phyloP scores from a whole-genome alignment of 2,329 filamentous ascomycete species.

The Ambrosiella xylebori region DNA sequence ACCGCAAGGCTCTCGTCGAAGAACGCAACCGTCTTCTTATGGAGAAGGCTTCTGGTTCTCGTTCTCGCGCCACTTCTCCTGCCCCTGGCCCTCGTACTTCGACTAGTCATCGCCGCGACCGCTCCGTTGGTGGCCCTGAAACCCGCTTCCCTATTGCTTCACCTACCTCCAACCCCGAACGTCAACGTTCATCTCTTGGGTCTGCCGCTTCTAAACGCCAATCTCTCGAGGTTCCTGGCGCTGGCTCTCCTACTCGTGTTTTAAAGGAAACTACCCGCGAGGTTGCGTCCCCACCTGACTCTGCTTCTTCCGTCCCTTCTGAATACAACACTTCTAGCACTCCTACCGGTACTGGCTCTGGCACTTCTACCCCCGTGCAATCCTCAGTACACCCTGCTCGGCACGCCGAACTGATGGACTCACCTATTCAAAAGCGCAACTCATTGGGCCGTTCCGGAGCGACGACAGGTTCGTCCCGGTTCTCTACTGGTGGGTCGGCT shows the following conservation, averaged over 20 bases:
- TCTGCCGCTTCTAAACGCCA: constrained; percentile 40
- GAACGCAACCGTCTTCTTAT: constrained; percentile 74
- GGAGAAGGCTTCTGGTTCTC: constrained; percentile 42
- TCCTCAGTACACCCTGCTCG: constrained; percentile 7
- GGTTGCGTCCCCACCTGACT: constrained; percentile 5
- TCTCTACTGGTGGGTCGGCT: constrained; percentile 27
- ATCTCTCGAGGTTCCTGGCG: constrained; percentile 68
- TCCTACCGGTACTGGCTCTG: not conserved
- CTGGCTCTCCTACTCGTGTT: constrained; percentile 6
- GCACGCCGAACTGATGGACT: constrained; percentile 15
- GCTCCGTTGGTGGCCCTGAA: constrained; percentile 53
- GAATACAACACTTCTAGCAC: not conserved
- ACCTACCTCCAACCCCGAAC: constrained; percentile 36
- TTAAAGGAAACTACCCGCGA: constrained; percentile 18
- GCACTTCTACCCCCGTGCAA: not conserved
- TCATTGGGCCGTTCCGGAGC: constrained; percentile 37
- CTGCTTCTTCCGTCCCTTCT: constrained; percentile 1
- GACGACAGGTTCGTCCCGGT: constrained; percentile 20
- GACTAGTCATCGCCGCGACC: constrained; percentile 54
- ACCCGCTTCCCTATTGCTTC: constrained; percentile 75
- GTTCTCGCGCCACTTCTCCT: constrained; percentile 60
- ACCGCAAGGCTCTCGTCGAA: constrained; percentile 84
- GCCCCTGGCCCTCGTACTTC: constrained; percentile 36
- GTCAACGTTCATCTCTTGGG: constrained; percentile 33
- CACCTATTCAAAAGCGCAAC: constrained; percentile 42